These are phyloP conservation scores for Trichoderma arundinaceum DNA, from an alignment of 2,329 filamentous ascomycete genomes.

Conservation along the genomic window DNA sequence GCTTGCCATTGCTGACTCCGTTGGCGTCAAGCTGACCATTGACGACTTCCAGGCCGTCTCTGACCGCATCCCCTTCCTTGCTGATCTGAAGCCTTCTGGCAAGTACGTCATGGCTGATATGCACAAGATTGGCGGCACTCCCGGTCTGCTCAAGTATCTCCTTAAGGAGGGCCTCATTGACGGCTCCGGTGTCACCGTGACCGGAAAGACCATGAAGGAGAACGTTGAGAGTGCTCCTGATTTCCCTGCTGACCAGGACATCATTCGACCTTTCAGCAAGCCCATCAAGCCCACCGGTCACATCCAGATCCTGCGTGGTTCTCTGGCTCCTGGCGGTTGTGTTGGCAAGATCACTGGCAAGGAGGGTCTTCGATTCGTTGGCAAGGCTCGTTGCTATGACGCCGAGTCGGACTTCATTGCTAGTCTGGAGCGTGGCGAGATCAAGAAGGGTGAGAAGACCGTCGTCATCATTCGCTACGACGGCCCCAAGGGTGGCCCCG, in stretches of 20 bases:
- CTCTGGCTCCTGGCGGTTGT: constrained; percentile 82
- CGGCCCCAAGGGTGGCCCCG: constrained; percentile 89
- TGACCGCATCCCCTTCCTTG: constrained; percentile 78
- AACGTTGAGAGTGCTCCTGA: constrained; percentile 79
- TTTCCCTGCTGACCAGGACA: constrained; percentile 76
- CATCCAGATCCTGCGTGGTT: constrained; percentile 85
- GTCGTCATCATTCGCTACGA: constrained; percentile 93
- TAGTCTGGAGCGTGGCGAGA: constrained; percentile 75
- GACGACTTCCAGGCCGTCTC: constrained; percentile 87
- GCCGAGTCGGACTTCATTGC: constrained; percentile 81
- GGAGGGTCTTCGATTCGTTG: constrained; percentile 82
- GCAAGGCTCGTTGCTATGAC: constrained; percentile 82
- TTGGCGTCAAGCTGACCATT: constrained; percentile 80
- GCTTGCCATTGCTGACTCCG: constrained; percentile 81
- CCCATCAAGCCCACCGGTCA: constrained; percentile 89
- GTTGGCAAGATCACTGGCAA: constrained; percentile 96
- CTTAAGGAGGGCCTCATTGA: constrained; percentile 82
- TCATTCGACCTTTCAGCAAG: constrained; percentile 80
- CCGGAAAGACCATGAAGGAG: constrained; percentile 85
- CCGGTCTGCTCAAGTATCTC: constrained; percentile 85
- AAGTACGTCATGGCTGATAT: constrained; percentile 86
- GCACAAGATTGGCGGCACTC: constrained; percentile 86
- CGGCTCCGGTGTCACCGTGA: constrained; percentile 81
- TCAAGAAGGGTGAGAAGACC: constrained; percentile 85
- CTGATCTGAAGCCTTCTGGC: constrained; percentile 83